These are phyloP conservation scores for Boletus sp. DNA, from an alignment of 768 basidiomycete genomes.

Conservation along the genomic window DNA sequence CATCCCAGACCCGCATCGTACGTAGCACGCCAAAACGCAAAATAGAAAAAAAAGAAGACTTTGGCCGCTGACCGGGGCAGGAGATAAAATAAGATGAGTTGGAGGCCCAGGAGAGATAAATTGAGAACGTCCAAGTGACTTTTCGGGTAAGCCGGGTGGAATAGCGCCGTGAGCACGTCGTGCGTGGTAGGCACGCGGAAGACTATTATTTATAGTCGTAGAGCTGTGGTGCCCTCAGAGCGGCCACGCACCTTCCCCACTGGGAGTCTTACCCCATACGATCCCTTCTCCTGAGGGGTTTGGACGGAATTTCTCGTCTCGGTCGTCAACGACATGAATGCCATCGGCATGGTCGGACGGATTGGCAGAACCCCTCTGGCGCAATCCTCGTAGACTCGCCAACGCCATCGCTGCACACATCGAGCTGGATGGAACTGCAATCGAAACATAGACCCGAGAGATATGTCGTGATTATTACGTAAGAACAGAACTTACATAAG, in stretches of 20 bases:
- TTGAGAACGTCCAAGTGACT: slow-evolving; percentile 88
- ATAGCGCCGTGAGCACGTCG: slow-evolving; percentile 82
- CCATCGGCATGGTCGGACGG: background rate
- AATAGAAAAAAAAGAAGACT: slow-evolving; percentile 84
- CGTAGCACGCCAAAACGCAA: slow-evolving; percentile 88
- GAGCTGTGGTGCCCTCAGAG: background rate
- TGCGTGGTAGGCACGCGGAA: slow-evolving; percentile 93
- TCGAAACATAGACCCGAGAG: too few relatives aligned
- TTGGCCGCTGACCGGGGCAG: slow-evolving; percentile 57
- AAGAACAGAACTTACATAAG: too few relatives aligned
- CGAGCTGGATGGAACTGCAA: too few relatives aligned
- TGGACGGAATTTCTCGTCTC: slow-evolving; percentile 10
- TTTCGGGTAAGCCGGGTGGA: slow-evolving; percentile 80
- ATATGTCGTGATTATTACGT: too few relatives aligned
- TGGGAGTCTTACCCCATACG: slow-evolving; percentile 87
- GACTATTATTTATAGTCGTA: slow-evolving; percentile 45
- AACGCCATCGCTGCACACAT: slow-evolving; percentile 16
- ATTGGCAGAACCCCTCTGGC: slow-evolving; percentile 13
- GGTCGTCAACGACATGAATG: slow-evolving; percentile 10
- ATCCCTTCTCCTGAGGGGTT: slow-evolving; percentile 45
- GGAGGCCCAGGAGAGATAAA: slow-evolving; percentile 72
- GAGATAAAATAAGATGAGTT: slow-evolving; percentile 68
- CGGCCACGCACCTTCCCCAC: slow-evolving; percentile 61
- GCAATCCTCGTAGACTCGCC: slow-evolving; percentile 22
- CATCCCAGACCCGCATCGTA: slow-evolving; percentile 95